Conservation (phyloP, 257 asterid species). For the Gentiana dahurica region DNA sequence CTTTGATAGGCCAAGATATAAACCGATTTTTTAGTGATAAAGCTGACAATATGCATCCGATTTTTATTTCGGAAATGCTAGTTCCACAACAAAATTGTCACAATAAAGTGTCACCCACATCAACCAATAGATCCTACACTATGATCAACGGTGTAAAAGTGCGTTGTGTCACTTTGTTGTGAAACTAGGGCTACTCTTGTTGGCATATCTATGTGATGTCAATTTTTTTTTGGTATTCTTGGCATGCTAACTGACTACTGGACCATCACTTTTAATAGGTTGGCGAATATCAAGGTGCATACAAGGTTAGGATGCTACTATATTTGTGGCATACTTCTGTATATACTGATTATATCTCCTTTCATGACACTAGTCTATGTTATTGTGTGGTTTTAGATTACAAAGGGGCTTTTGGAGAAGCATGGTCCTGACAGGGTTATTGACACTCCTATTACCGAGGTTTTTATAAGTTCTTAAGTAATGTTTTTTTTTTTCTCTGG, state of each 20-base stretch:
- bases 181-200: too few relatives aligned
- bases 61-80: too few relatives aligned
- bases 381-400: conserved; percentile 32
- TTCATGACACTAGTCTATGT: conserved; percentile 7
- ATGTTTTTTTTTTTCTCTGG: too few relatives aligned
- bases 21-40: not conserved
- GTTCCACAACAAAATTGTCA: too few relatives aligned
- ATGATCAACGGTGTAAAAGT: too few relatives aligned
- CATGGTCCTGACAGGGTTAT: conserved; percentile 87
- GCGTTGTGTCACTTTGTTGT: too few relatives aligned
- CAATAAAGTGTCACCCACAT: too few relatives aligned
- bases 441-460: conserved; percentile 98
- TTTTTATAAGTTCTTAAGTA: conserved; percentile 16
- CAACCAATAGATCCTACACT: too few relatives aligned
- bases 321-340: not conserved
- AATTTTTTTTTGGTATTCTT: not conserved
- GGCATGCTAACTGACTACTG: conserved; percentile 10
- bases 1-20: not conserved
- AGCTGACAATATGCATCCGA: not conserved
- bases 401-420: conserved; percentile 84
- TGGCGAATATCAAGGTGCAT: conserved; percentile 98
- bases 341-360: not conserved
- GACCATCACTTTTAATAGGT: conserved; percentile 38
- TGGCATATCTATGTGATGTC: too few relatives aligned
- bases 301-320: conserved; percentile 50